phyloP scores from a whole-genome alignment of 768 basidiomycete genomes.

The Mycena galericulata region DNA sequence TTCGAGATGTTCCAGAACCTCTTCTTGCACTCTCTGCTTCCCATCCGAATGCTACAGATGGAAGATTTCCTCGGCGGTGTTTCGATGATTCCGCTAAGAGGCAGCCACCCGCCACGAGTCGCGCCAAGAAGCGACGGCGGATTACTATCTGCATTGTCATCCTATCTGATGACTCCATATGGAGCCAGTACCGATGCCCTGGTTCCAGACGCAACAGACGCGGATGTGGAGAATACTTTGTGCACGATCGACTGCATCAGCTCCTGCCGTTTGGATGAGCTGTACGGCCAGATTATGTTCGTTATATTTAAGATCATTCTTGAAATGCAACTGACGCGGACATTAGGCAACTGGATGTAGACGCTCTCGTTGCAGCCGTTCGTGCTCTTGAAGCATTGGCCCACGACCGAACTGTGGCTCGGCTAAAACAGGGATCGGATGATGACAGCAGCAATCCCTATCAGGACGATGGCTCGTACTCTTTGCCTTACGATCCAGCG shows the following conservation, averaged over 20 bases:
- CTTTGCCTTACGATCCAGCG: slow-evolving; percentile 93
- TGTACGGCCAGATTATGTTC: slow-evolving; percentile 96
- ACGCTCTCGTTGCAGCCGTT: slow-evolving; percentile 85
- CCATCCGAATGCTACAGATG: slow-evolving; percentile 93
- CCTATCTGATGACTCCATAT: slow-evolving; percentile 97
- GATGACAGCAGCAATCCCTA: slow-evolving; percentile 56
- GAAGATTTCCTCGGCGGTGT: slow-evolving; percentile 98
- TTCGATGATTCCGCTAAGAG: slow-evolving; percentile 90
- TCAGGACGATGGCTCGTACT: slow-evolving; percentile 58
- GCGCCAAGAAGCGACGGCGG: slow-evolving; percentile 86
- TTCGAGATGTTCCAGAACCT: slow-evolving; percentile 99
- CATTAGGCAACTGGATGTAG: slow-evolving; percentile 78
- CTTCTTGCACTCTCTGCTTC: slow-evolving; percentile 93
- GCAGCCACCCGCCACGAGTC: slow-evolving; percentile 72
- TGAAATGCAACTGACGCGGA: slow-evolving; percentile 14
- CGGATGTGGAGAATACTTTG: slow-evolving; percentile 93
- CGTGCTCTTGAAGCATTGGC: slow-evolving; percentile 91
- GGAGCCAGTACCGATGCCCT: slow-evolving; percentile 76
- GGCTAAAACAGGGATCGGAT: slow-evolving; percentile 76
- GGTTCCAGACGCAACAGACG: slow-evolving; percentile 90
- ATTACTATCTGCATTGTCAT: slow-evolving; percentile 91
- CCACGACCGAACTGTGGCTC: slow-evolving; percentile 88
- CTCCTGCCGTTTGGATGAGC: slow-evolving; percentile 92
- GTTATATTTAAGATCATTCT: background rate
- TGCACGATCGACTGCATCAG: slow-evolving; percentile 96